These are phyloP conservation scores for Aspergillus fructus DNA, from an alignment of 2,329 filamentous ascomycete genomes.

Conservation along the genomic window DNA sequence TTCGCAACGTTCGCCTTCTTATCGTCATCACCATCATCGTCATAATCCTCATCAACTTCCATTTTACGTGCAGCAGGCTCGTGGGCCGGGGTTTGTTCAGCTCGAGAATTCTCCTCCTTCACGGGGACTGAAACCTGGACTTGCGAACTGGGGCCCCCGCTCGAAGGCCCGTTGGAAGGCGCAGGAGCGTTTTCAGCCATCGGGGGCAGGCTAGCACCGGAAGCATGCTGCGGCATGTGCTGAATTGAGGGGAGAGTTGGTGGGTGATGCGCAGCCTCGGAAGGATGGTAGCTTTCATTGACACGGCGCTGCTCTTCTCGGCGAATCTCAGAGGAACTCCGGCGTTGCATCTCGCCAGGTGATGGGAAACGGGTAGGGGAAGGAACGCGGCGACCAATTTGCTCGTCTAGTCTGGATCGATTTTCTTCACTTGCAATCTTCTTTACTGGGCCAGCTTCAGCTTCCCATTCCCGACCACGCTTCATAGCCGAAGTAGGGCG, in stretches of 20 bases:
- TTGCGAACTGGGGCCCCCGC: slow-evolving; percentile 45
- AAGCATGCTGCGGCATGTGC: slow-evolving; percentile 45
- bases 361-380: slow-evolving; percentile 58
- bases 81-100: slow-evolving; percentile 54
- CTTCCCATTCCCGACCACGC: slow-evolving; percentile 89
- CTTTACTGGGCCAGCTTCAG: slow-evolving; percentile 68
- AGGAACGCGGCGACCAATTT: slow-evolving; percentile 73
- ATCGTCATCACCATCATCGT: slow-evolving; percentile 88
- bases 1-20: slow-evolving; percentile 46
- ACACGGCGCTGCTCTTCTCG: slow-evolving; percentile 69
- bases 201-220: slow-evolving; percentile 58
- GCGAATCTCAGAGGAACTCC: slow-evolving; percentile 72
- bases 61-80: slow-evolving; percentile 92
- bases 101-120: slow-evolving; percentile 55
- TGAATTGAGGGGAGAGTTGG: slow-evolving; percentile 57
- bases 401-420: slow-evolving; percentile 80
- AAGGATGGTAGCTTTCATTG: slow-evolving; percentile 83
- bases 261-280: slow-evolving; percentile 85
- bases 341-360: slow-evolving; percentile 66
- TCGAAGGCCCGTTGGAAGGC: slow-evolving; percentile 44
- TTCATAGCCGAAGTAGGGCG: slow-evolving; percentile 80
- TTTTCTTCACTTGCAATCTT: slow-evolving; percentile 88
- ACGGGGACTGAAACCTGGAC: slow-evolving; percentile 58
- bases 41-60: slow-evolving; percentile 96
- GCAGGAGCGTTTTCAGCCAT: slow-evolving; percentile 48